Evolutionary conservation across 352 stramenopile genomes (phyloP), one percentile per base, ranked within the genome.

Genomic region (Pythium plurisporium): DNA sequence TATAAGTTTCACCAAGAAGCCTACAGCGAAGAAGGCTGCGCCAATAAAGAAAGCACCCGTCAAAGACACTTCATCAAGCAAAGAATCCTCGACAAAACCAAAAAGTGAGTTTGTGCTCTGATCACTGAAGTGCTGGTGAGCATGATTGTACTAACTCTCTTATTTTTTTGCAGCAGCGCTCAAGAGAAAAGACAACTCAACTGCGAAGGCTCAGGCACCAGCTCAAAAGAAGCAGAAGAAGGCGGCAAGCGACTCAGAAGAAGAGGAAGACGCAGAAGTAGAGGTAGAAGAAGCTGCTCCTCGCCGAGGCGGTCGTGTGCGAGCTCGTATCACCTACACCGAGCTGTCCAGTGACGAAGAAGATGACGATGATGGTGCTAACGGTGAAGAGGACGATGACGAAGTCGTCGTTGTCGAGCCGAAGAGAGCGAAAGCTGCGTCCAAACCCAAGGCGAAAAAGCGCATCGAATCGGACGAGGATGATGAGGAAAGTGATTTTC

Each of bases 261-360:
- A 65, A 9, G 59, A 62, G 19, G 69, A 69, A 2, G 57, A 65
- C 23, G 52, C 51, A 19, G 69, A 69, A n/a, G 56, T 63, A 9
- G 59, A 62, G 19, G 69, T 66, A 2, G 60, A 68, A 19, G 38
- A 23, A 14, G 33, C 22, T 14, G 23, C 30, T n/a, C 36, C 30
- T 22, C 60, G 60, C 43, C 60, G 60, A n/a, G 60, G 52, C 22
- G 62, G 62, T 20, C 62, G 62, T 4, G 62, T 60, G 5, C 54
- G 56, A 11, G 40, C 50, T 19, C 49, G 46, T 5, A 61, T 69
- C 29, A 56, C 61, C 0, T 91, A 89, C 64, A 70, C 67, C 4
- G 69, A 74, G 22, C 60, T 76, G 14, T 82, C 71, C 12, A 89
- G 78, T 27, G 76, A 81, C n/a, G 78, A 89, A 2, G 72, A 86